Base-by-base conservation (phyloP, 1,284 basidiomycete genomes). In the Takashimella koratensis region DNA sequence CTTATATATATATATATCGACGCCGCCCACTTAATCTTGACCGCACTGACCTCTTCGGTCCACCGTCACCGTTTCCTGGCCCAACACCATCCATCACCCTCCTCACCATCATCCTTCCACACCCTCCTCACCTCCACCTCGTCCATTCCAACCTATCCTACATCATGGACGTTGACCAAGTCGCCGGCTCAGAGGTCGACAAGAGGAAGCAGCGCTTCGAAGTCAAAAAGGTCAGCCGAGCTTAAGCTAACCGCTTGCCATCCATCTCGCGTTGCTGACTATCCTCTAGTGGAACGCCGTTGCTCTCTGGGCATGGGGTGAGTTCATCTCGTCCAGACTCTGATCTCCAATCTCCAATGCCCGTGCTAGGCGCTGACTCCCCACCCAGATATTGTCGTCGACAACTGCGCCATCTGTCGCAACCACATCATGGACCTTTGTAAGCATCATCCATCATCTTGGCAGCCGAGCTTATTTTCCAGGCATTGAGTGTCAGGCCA, bases 401-500 rank as follows among this genome's bases (percentile, higher is more conserved):
- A 95, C 76, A 96, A 94, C 77, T 96, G 90, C 66, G 91, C 92
- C 45, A 95, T 95, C 76, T 94, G 91, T 80, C 84, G 90, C 71
- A 95, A 94, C 76, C 93, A 97, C 73, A 97, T 97, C 79, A 97
- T 97, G 93, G 93, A 97, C 76, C 86, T 96, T 47, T 97, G 93
- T 95, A 69, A 67, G 88, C 79, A 8, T 19, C 43, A 19, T 49
- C 43, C 27, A 2, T 30, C 40, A n/a, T 25, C 13, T 12, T 21
- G 21, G 8, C 2, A 12, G 20, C 20, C 2, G 8, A 36, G 47
- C 52, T 60, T 30, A 46, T 13, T 44, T 47, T 25, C 4, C 67
- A 97, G 94, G 95, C 79, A 99, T 99, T 74, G 96, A 99, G 75
- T 99, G 96, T 75, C 96, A 99, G 76, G 96, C 96, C 39, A 98